Base-by-base conservation (phyloP, 768 basidiomycete species). In the Calocybe cyanea region DNA sequence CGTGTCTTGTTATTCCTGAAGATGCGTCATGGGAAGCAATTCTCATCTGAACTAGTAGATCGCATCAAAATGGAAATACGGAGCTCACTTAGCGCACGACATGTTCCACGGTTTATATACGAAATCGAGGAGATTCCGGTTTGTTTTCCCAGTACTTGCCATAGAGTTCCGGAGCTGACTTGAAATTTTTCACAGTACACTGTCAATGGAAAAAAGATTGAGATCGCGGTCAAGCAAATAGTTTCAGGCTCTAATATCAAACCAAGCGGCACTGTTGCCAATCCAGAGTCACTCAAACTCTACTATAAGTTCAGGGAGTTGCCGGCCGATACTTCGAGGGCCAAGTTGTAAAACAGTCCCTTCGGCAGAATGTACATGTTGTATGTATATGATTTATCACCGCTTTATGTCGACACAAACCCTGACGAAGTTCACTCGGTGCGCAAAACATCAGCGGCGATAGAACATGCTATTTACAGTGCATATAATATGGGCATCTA, bases 191-290 rank as follows among this genome's bases (percentile, higher is more conserved):
- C 34, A 34, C 45, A 87, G 86, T 85, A 86, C 51, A 87, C 84
- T 0, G 79, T 85, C 7, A 87, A 86, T 39, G 79, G 79, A 8
- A 88, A 87, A 70, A 87, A 86, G 58, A 85, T 87, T 34, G 86
- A 87, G 63, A 85, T 87, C 21, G 84, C 82, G 2, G 81, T 87
- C 40, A 87, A 87, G 61, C 83, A 86, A 55, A 83, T 87, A 45
- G 72, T 87, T 33, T 86, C 83, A n/a, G 85, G 84, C 1, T 67
- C 70, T 9, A 69, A 76, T 46, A 51, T 85, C 34, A 71, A 77
- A 53, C 83, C 85, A 3, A 87, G 84, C 50, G 85, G 85, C 15
- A 87, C 85, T 2, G 83, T 87, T 15, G 81, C 83, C 6, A 87
- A 87, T 56, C 85, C 85, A 0, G 81, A 83, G 42, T 76, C 79